These are phyloP conservation scores for Leccinum griseonigrum DNA, from an alignment of 1,284 basidiomycete species.

Conservation along the genomic window DNA sequence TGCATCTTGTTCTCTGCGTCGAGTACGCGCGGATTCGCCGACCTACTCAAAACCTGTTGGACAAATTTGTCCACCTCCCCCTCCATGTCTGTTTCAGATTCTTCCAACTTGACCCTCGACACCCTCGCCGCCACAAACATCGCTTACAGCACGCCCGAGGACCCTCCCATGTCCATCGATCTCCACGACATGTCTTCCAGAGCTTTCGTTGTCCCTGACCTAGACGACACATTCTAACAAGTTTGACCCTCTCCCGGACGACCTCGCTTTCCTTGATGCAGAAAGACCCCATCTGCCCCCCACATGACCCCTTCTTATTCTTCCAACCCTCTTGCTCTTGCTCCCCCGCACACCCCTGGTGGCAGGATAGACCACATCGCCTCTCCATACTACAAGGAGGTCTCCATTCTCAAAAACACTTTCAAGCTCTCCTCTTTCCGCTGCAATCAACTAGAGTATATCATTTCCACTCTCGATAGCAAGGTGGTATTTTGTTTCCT, in stretches of 20 bases:
- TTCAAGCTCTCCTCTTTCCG: slow-evolving; percentile 79
- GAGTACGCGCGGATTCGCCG: too few species aligned
- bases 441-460: slow-evolving; percentile 84
- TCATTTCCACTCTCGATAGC: slow-evolving; percentile 66
- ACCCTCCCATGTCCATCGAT: slow-evolving; percentile 11
- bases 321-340: background rate
- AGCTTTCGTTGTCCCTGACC: slow-evolving; percentile 21
- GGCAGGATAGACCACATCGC: background rate
- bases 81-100: slow-evolving; percentile 19
- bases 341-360: slow-evolving; percentile 2
- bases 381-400: slow-evolving; percentile 53
- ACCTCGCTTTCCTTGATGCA: slow-evolving; percentile 17
- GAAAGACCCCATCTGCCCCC: background rate
- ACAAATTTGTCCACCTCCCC: slow-evolving; percentile 7
- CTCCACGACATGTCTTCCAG: slow-evolving; percentile 20
- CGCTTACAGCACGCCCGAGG: background rate
- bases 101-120: slow-evolving; percentile 16
- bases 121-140: background rate
- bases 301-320: slow-evolving; percentile 2
- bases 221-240: slow-evolving; percentile 32
- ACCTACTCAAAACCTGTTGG: too few species aligned
- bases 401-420: slow-evolving; percentile 59
- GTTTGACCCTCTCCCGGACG: slow-evolving; percentile 25
- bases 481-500: slow-evolving; percentile 86
- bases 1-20: too few species aligned